Evolutionary conservation across 371 early-diverging fungal species (phyloP), one percentile per base, ranked within the genome.

Genomic region (Parasitella parasitica): DNA sequence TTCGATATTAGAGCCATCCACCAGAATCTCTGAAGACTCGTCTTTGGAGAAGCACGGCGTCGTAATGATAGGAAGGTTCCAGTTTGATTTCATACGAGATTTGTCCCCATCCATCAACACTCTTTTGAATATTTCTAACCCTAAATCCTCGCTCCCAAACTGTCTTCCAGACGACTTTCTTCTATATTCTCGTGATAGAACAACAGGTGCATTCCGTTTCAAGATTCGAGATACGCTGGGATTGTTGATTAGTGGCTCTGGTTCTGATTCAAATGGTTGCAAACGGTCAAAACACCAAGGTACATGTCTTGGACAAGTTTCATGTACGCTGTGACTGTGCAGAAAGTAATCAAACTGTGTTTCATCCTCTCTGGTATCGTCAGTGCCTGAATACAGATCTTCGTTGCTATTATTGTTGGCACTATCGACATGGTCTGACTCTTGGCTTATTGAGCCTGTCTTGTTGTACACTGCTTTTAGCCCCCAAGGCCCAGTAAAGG

Each of bases 111-210:
- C 78, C 34, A 73, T 27, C 9, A 77, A 61, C 1, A 76, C 75
- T 24, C 77, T 60, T 55, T 73, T 77, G 28, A 80, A 77, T 20
- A 75, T 67, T 5, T 75, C 75, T 4, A 64, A 12, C 13, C 66
- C 58, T 13, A 49, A 59, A 22, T 69, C 66, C 46, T 72, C 70
- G 30, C 39, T 56, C 6, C 53, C 59, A 39, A 53, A 63, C 9
- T 68, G 54, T 36, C 59, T 57, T 7, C 35, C 39, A 3, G 63
- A 55, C 9, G 75, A 77, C 49, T 46, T 64, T 66, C 65, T 64
- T 11, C 79, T 62, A 51, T 84, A 86, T 57, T 86, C 86, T 49
- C 86, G 73, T 0, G 85, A 83, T 18, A 86, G 52, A 6, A 84
- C 81, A 4, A 86, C 82, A 11, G 75, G 71, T n/a, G 78, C 63